A percentile compares a stretch with the other conserved stretches of the same genome.
Conservation (phyloP, 306 rosid species). For the Glycyrrhiza uralensis region DNA sequence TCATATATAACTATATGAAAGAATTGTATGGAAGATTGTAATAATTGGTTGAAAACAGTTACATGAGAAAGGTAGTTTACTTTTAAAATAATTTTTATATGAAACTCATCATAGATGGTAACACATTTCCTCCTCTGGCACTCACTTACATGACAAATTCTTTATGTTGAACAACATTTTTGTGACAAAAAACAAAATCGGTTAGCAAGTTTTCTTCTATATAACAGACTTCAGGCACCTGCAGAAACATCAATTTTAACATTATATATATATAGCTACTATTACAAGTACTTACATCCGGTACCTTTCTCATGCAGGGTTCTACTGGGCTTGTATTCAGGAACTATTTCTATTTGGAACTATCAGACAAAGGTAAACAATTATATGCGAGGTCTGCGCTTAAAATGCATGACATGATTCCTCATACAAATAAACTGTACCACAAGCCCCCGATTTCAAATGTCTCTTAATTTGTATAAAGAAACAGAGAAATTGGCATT, state of each 20-base stretch:
- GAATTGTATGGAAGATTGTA: no score
- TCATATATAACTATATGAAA: no score
- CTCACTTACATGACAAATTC: no score
- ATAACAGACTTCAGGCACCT: background rate
- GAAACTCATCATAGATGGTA: no score
- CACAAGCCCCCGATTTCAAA: background rate
- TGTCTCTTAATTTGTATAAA: background rate
- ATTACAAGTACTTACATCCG: background rate
- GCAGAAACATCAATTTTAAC: background rate
- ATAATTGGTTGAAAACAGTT: no score
- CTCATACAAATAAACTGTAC: background rate
- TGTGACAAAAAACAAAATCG: background rate
- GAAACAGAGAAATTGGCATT: background rate
- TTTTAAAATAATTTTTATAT: no score
- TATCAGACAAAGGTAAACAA: conserved; percentile 51
- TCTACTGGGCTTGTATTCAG: conserved; percentile 62
- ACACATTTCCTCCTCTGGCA: no score
- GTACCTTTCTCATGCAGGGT: conserved; percentile 45
- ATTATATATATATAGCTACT: background rate
- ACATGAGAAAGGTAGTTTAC: no score
- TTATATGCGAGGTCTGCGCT: background rate
- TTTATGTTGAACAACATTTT: no score
- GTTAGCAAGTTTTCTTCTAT: background rate
- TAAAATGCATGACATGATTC: background rate
- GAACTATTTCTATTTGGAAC: conserved; percentile 61